Evolutionary conservation across 306 rosid genomes (phyloP).

Genomic region (Phaseolus lunatus): DNA sequence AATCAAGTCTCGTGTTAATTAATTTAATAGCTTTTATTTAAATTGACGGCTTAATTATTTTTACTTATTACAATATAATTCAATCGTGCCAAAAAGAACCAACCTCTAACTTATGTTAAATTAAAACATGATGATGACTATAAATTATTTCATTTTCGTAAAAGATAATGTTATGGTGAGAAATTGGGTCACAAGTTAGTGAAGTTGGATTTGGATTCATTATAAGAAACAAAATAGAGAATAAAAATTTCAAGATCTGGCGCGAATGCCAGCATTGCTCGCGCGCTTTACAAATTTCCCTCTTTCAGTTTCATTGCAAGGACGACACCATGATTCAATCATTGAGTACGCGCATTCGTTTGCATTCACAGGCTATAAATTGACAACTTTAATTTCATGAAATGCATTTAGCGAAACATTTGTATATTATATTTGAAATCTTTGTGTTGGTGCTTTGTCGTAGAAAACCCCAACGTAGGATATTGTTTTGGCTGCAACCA

Average conservation of each 20-base stretch:
- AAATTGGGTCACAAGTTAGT: neutral
- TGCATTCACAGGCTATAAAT: constrained; percentile 17
- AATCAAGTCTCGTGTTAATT: neutral
- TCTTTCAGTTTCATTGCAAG: neutral
- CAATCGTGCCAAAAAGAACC: neutral
- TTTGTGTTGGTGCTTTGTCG: neutral
- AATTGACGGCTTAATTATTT: neutral
- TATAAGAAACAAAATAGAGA: neutral
- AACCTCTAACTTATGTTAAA: neutral
- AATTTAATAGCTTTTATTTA: neutral
- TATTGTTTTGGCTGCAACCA: no score
- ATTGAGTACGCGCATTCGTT: neutral
- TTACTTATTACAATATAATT: neutral
- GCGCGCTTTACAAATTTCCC: neutral
- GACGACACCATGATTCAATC: neutral
- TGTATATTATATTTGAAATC: constrained; percentile 30
- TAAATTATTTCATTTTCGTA: neutral
- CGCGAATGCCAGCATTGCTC: neutral
- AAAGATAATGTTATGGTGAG: neutral
- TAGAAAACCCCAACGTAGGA: no score
- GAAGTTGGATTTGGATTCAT: neutral
- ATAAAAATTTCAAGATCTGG: neutral
- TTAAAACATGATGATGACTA: neutral
- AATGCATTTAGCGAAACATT: neutral
- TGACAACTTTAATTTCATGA: neutral